Base-by-base conservation (phyloP, 2,329 filamentous ascomycete genomes). In the Fusarium sp. region DNA sequence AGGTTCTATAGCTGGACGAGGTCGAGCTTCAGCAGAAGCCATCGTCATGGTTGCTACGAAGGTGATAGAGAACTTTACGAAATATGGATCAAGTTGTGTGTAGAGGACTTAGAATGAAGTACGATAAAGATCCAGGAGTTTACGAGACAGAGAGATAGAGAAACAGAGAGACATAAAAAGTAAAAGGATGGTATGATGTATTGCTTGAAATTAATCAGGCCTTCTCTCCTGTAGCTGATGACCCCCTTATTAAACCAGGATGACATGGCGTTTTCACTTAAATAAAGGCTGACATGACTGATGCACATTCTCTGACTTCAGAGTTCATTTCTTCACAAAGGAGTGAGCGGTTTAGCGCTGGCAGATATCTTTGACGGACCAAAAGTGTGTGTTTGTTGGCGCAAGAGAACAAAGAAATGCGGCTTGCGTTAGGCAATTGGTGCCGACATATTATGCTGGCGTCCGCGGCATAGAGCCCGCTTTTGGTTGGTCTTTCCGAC, bases 391-490 rank as follows among this genome's bases (percentile, higher is more conserved):
- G 72, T 73, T 74, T 73, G 73, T 61, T 68, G 72, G 45, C 23
- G 49, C 34, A 54, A 28, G 55, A 75, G 69, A 74, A 75, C 73
- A 75, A 75, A 75, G 73, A 74, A 72, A 65, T 45, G 59, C 60
- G 73, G 62, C 57, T 68, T 71, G 68, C 51, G 53, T 61, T 70
- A 68, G 59, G 64, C 46, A 53, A 61, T 40, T 53, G 46, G 47
- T 66, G 43, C 55, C 55, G 21, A 61, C 55, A 60, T 46, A 43
- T 46, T 37, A 59, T 30, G 56, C 49, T 42, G 57, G 32, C 53
- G 48, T 69, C 68, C 53, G 53, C 59, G 58, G 64, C 21, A 20
- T 42, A 50, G 48, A 69, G 46, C 55, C 59, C 28, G 55, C 30
- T 50, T 47, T n/a, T 66, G 59, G 59, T 56, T 66, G 68, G 59